phyloP scores from a whole-genome alignment of 1,139 yeast species.

The Suhomyces chickasaworum region DNA sequence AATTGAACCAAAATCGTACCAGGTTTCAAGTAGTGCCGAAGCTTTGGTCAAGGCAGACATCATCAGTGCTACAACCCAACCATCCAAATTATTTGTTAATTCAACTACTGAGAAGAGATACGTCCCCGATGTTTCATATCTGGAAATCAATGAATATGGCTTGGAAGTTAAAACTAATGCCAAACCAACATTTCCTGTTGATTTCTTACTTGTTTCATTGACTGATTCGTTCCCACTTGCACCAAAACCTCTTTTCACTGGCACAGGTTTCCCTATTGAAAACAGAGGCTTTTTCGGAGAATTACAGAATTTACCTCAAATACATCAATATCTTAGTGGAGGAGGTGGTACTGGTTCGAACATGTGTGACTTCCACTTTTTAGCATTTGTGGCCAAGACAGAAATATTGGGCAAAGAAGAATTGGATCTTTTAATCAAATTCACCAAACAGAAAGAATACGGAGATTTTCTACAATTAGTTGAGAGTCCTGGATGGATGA shows the following conservation, averaged over 20 bases:
- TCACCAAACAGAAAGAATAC: constrained; percentile 38
- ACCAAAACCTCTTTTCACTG: constrained; percentile 53
- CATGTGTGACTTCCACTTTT: constrained; percentile 72
- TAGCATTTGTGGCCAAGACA: constrained; percentile 55
- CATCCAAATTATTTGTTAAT: constrained; percentile 82
- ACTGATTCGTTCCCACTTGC: constrained; percentile 89
- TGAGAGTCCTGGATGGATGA: constrained; percentile 76
- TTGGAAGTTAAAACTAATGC: constrained; percentile 86
- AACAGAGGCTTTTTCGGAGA: constrained; percentile 76
- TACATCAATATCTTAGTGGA: constrained; percentile 46
- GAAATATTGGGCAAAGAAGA: constrained; percentile 59
- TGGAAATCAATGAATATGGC: constrained; percentile 84
- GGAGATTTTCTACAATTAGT: constrained; percentile 56
- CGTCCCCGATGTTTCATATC: constrained; percentile 92
- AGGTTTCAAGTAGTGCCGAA: constrained; percentile 86
- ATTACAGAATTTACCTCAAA: constrained; percentile 59
- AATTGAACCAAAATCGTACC: constrained; percentile 89
- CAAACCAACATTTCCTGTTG: constrained; percentile 95
- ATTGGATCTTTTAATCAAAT: constrained; percentile 45
- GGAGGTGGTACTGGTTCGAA: constrained; percentile 42
- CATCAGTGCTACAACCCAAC: constrained; percentile 86
- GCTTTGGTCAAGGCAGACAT: constrained; percentile 85
- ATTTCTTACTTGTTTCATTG: constrained; percentile 81
- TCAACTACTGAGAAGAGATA: constrained; percentile 70
- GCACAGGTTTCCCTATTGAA: constrained; percentile 64